Base-by-base conservation (phyloP, 1,284 basidiomycete species). In the Heterobasidion annosum region DNA sequence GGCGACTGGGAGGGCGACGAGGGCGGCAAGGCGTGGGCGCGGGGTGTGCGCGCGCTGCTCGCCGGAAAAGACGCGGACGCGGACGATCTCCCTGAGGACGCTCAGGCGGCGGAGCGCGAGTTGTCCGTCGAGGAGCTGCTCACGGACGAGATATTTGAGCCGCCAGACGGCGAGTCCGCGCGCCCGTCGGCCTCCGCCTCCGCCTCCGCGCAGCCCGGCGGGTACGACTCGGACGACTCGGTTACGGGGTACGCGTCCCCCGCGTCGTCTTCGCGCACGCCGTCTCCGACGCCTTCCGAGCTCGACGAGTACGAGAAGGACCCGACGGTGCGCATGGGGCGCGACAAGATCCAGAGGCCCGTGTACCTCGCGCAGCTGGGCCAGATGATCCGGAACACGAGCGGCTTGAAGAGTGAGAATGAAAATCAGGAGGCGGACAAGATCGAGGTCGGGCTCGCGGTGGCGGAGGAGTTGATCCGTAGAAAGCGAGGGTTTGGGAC, bases 331-430 rank as follows among this genome's bases (percentile, higher is more conserved):
- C 76, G 73, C 48, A 72, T 86, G 4, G 81, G 82, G 2, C 69
- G 74, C 55, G 84, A 82, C 66, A 91, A 85, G 62, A 74, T 88
- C 32, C 64, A 75, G 43, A 75, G 82, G 12, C 93, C 93, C 0
- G 88, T 94, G 7, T 96, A 94, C 65, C 80, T 95, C 8, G 79
- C 79, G 6, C 91, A 94, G 64, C 74, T 96, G 3, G 83, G 83
- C 3, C 81, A 82, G 55, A 71, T 95, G 62, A 69, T 95, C 34
- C 75, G 85, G 13, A 71, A 71, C 19, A 75, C 67, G 9, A 69
- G 67, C 46, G 76, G 73, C 2, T 57, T 72, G 42, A 72, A 77
- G 60, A 63, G 72, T 25, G 75, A 72, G 8, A 77, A 85, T 49
- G 83, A 87, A 53, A 74, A 77, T 33, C 79, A 88, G 44, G 85